phyloP scores from a whole-genome alignment of 2,329 filamentous ascomycete species.

The Gremmenia infestans region DNA sequence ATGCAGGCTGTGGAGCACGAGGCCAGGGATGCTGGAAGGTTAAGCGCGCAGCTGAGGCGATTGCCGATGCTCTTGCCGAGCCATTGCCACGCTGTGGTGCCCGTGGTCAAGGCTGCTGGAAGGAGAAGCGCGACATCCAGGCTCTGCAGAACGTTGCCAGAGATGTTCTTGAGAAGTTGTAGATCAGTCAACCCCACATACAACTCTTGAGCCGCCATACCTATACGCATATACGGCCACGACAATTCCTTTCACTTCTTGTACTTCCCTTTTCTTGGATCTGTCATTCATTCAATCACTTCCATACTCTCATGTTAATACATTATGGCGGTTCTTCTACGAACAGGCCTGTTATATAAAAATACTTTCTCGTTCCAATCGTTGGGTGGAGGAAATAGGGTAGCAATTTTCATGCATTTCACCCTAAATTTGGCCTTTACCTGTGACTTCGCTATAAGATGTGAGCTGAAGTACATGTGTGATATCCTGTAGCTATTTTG shows the following conservation, averaged over 20 bases:
- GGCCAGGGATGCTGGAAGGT: neutral
- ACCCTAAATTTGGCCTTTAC: too few species aligned
- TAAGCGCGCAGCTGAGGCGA: neutral
- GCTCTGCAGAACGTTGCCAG: neutral
- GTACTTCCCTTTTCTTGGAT: neutral
- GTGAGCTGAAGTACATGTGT: too few species aligned
- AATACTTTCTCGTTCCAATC: too few species aligned
- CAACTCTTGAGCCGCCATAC: too few species aligned
- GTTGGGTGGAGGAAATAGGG: too few species aligned
- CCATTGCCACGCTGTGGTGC: neutral
- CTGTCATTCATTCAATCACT: neutral
- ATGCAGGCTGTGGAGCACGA: neutral
- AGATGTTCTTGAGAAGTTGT: neutral
- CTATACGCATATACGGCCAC: too few species aligned
- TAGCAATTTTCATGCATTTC: too few species aligned
- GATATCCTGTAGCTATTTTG: too few species aligned
- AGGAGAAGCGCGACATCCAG: conserved; percentile 1
- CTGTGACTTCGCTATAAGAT: too few species aligned
- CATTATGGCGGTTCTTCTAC: neutral
- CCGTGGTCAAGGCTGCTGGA: neutral
- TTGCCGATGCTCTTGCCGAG: neutral
- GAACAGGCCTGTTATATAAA: neutral
- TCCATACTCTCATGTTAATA: neutral
- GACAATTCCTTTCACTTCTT: neutral
- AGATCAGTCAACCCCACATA: neutral